A percentile compares a stretch with the other conserved stretches of the same genome.
phyloP scores from a whole-genome alignment of 192 early-diverging fungal genomes.

The Physocladia obscura region DNA sequence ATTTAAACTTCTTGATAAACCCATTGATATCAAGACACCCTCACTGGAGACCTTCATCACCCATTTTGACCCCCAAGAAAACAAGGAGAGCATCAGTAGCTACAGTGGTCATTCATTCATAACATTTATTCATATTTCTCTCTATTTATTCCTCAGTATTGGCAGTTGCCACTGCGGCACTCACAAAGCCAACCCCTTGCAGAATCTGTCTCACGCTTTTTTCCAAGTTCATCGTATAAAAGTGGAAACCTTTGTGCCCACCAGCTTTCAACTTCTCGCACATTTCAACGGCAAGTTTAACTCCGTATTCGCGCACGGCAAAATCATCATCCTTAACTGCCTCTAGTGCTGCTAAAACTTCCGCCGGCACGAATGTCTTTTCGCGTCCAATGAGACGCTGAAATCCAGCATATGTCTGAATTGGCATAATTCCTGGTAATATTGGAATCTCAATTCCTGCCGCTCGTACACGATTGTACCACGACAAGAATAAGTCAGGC shows the following conservation, averaged over 20 bases:
- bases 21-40: too few species aligned
- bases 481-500: constrained; percentile 77
- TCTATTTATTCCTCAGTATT: too few species aligned
- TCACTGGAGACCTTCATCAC: too few species aligned
- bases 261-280: constrained; percentile 62
- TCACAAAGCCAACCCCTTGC: constrained; percentile 79
- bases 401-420: constrained; percentile 89
- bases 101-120: too few species aligned
- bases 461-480: constrained; percentile 71
- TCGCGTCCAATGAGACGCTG: constrained; percentile 83
- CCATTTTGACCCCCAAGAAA: too few species aligned
- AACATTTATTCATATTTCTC: too few species aligned
- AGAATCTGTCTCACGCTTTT: constrained; percentile 81
- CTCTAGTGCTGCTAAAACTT: constrained; percentile 84
- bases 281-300: constrained; percentile 83
- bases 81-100: too few species aligned
- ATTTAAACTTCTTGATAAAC: too few species aligned
- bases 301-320: constrained; percentile 93
- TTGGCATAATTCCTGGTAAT: constrained; percentile 95
- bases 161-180: too few species aligned
- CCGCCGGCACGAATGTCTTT: constrained; percentile 80
- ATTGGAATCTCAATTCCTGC: constrained; percentile 69
- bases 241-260: constrained; percentile 84
- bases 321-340: constrained; percentile 98
- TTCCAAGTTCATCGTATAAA: constrained; percentile 86